phyloP scores from a whole-genome alignment of 2,329 filamentous ascomycete genomes.

The Exophiala aquamarina region DNA sequence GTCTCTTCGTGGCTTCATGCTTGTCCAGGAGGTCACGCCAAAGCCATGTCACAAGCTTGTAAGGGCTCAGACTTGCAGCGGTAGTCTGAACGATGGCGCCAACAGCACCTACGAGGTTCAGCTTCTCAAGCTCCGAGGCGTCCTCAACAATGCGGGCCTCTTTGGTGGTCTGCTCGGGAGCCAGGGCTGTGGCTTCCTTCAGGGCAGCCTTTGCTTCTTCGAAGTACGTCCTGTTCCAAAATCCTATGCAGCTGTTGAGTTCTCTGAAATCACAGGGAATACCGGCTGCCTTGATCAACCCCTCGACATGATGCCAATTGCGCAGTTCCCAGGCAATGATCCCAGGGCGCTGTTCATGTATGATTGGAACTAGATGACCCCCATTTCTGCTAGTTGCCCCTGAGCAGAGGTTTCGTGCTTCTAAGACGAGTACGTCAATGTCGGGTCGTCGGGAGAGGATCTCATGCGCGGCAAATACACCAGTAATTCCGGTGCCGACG shows the following conservation, averaged over 20 bases:
- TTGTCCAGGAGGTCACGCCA: slow-evolving; percentile 12
- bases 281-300: neutral
- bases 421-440: slow-evolving; percentile 36
- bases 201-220: slow-evolving; percentile 21
- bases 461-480: slow-evolving; percentile 35
- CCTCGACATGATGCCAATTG: slow-evolving; percentile 15
- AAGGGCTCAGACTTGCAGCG: slow-evolving; percentile 21
- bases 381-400: slow-evolving; percentile 47
- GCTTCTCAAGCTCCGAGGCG: slow-evolving; percentile 35
- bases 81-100: slow-evolving; percentile 19
- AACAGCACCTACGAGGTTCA: slow-evolving; percentile 21
- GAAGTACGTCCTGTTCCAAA: slow-evolving; percentile 21
- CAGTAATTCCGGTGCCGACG: slow-evolving; percentile 42
- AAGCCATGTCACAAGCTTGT: slow-evolving; percentile 18
- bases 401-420: slow-evolving; percentile 41
- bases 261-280: slow-evolving; percentile 18
- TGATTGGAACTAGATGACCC: slow-evolving; percentile 46
- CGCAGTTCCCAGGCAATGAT: slow-evolving; percentile 4
- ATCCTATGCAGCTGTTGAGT: slow-evolving; percentile 12
- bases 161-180: neutral
- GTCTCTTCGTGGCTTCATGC: slow-evolving; percentile 9
- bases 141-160: slow-evolving; percentile 19
- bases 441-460: slow-evolving; percentile 24
- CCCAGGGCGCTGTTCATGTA: slow-evolving; percentile 4
- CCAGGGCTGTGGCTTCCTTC: neutral